These are phyloP conservation scores for Hysterangium stoloniferum DNA, from an alignment of 768 basidiomycete species.

Conservation along the genomic window DNA sequence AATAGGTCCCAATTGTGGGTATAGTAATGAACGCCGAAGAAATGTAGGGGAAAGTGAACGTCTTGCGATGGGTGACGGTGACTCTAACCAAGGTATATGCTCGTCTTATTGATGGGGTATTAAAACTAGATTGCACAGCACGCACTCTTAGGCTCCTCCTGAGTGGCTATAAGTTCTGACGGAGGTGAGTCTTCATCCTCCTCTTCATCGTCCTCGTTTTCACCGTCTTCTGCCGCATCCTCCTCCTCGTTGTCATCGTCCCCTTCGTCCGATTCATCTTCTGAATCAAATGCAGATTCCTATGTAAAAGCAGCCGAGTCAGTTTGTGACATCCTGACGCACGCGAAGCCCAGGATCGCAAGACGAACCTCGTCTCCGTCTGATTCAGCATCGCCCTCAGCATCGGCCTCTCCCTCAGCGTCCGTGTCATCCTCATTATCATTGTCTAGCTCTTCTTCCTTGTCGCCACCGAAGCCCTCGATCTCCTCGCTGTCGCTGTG, in stretches of 20 bases:
- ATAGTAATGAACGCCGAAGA: constrained; percentile 36
- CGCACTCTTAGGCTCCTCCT: constrained; percentile 13
- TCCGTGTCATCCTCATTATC: constrained; percentile 55
- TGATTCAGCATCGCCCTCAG: constrained; percentile 45
- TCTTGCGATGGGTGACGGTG: constrained; percentile 5
- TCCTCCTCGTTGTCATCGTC: constrained; percentile 20
- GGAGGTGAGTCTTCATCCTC: constrained; percentile 43
- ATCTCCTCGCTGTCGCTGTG: constrained; percentile 55
- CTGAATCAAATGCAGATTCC: constrained; percentile 55
- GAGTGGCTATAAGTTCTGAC: constrained; percentile 23
- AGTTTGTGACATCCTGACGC: too few relatives aligned
- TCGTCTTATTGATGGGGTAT: neutral
- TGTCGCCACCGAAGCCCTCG: constrained; percentile 30
- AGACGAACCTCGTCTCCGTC: constrained; percentile 65
- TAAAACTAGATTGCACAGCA: neutral
- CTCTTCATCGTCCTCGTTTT: constrained; percentile 44
- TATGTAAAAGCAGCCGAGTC: constrained; percentile 19
- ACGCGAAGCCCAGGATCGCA: constrained; percentile 7
- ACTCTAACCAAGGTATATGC: constrained; percentile 7
- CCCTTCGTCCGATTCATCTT: constrained; percentile 33
- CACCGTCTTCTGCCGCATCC: constrained; percentile 13
- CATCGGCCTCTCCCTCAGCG: constrained; percentile 34
- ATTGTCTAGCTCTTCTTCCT: constrained; percentile 38
- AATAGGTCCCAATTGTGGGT: constrained; percentile 15
- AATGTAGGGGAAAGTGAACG: constrained; percentile 50